A percentile compares a stretch with the other conserved stretches of the same genome.
Evolutionary conservation across 2,329 filamentous ascomycete species (phyloP).

Genomic region (Lachnellula subtilissima): DNA sequence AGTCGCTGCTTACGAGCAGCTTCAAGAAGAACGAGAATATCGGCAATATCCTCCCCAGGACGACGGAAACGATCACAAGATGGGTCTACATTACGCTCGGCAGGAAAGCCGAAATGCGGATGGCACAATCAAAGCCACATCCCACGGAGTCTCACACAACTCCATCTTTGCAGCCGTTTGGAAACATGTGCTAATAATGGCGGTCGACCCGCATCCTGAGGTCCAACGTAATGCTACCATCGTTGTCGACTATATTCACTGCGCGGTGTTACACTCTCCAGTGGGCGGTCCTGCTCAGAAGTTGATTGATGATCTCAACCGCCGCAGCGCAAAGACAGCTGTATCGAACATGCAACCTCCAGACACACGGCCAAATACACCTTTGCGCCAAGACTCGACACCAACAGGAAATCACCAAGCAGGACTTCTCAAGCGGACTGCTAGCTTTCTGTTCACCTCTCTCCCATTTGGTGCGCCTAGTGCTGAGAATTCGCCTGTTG

Average conservation of each 20-base stretch:
- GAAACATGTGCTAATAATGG: conserved; percentile 87
- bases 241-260: conserved; percentile 83
- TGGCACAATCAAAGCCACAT: conserved; percentile 51
- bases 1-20: conserved; percentile 85
- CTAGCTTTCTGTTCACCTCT: conserved; percentile 54
- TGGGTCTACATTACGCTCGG: conserved; percentile 58
- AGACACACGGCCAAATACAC: conserved; percentile 29
- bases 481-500: conserved; percentile 24
- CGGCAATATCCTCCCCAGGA: conserved; percentile 51
- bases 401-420: conserved; percentile 48
- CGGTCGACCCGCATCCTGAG: conserved; percentile 90
- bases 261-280: conserved; percentile 70
- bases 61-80: conserved; percentile 54
- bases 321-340: conserved; percentile 44
- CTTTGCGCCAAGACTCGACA: conserved; percentile 24
- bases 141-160: conserved; percentile 68
- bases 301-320: conserved; percentile 69
- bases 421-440: conserved; percentile 57
- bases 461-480: conserved; percentile 41
- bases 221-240: conserved; percentile 78
- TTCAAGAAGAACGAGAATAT: conserved; percentile 76
- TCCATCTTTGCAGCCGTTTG: conserved; percentile 91
- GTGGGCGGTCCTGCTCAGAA: conserved; percentile 65
- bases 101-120: conserved; percentile 52
- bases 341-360: conserved; percentile 29